phyloP scores from a whole-genome alignment of 1,284 basidiomycete genomes.

The Gymnopus androsaceus region DNA sequence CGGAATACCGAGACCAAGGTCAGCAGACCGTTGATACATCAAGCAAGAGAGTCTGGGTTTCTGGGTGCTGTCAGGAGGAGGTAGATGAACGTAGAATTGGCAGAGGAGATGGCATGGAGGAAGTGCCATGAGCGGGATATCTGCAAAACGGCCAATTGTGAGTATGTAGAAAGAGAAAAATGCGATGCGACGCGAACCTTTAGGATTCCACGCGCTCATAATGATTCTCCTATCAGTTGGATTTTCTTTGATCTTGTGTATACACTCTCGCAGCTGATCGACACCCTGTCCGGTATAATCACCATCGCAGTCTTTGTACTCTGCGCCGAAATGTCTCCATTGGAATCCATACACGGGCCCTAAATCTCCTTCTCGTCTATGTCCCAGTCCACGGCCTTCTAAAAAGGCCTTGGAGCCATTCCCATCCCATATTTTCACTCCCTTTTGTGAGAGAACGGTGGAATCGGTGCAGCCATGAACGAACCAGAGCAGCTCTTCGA shows the following conservation, averaged over 20 bases:
- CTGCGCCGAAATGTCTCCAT: constrained; percentile 97
- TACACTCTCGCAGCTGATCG: constrained; percentile 89
- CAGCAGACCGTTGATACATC: constrained; percentile 98
- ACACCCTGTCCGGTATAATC: constrained; percentile 90
- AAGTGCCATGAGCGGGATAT: constrained; percentile 91
- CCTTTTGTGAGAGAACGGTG: constrained; percentile 75
- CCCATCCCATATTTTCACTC: constrained; percentile 97
- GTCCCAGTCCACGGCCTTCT: constrained; percentile 78
- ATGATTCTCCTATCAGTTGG: constrained; percentile 97
- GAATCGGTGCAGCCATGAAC: constrained; percentile 86
- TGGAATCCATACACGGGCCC: constrained; percentile 99
- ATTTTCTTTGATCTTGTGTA: constrained; percentile 89
- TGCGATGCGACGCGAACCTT: constrained; percentile 56
- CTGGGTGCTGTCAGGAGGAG: constrained; percentile 45
- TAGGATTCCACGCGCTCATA: constrained; percentile 96
- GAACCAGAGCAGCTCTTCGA: constrained; percentile 97
- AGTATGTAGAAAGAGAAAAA: not conserved
- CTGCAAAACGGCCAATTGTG: constrained; percentile 41
- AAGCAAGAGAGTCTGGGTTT: constrained; percentile 87
- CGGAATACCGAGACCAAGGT: constrained; percentile 94
- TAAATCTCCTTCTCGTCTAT: constrained; percentile 89
- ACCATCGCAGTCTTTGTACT: constrained; percentile 80
- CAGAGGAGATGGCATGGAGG: constrained; percentile 99
- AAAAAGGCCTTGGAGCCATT: constrained; percentile 91
- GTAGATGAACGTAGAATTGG: constrained; percentile 96